These are phyloP conservation scores for Alternaria burnsii DNA, from an alignment of 2,329 filamentous ascomycete genomes.

Conservation along the genomic window DNA sequence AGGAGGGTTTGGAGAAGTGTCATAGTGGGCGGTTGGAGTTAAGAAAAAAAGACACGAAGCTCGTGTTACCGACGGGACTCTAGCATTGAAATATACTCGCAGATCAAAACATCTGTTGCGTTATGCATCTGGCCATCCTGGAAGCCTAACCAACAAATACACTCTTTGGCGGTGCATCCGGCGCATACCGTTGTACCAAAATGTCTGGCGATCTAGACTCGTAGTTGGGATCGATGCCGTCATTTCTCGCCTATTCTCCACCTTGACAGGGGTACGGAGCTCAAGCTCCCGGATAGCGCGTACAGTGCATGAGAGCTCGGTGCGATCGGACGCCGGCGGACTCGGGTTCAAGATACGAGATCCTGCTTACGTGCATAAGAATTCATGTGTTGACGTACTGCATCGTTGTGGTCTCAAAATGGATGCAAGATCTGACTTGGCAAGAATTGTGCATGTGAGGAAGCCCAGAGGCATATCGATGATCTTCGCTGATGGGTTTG, in stretches of 20 bases:
- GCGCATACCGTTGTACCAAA: constrained; percentile 16
- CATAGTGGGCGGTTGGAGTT: constrained; percentile 28
- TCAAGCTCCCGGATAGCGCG: background rate
- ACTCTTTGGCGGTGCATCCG: background rate
- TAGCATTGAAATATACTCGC: background rate
- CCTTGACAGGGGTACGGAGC: constrained; percentile 2
- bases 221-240: constrained; percentile 40
- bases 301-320: background rate
- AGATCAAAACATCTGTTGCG: background rate
- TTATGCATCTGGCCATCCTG: background rate
- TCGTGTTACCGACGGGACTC: background rate
- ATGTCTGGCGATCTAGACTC: constrained; percentile 31
- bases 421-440: background rate
- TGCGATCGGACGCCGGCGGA: constrained; percentile 10
- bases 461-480: constrained; percentile 1
- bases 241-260: constrained; percentile 24
- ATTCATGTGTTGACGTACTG: background rate
- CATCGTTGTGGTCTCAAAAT: background rate
- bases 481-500: background rate
- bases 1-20: constrained; percentile 60
- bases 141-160: background rate
- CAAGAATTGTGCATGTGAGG: background rate
- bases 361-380: constrained; percentile 5
- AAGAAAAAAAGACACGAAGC: background rate
- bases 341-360: background rate